These are phyloP conservation scores for Poronia punctata DNA, from an alignment of 495 filamentous ascomycete species.

Conservation along the genomic window DNA sequence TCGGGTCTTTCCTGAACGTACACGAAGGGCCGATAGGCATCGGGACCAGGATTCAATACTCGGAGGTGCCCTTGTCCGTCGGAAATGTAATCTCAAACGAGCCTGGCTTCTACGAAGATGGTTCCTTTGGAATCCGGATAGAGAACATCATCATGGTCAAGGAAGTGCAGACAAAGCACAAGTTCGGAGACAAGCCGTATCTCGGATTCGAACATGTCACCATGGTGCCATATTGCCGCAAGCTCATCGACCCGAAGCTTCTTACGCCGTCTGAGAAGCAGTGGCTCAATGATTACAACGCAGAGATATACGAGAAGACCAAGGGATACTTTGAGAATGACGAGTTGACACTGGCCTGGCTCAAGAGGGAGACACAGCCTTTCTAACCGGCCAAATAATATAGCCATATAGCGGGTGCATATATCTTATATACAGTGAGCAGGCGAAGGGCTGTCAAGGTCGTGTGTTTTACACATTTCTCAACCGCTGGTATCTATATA, in stretches of 20 bases:
- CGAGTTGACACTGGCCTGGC: constrained; percentile 64
- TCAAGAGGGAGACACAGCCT: constrained; percentile 73
- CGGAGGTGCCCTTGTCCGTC: constrained; percentile 80
- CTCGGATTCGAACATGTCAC: constrained; percentile 96
- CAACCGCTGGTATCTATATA: constrained; percentile 1
- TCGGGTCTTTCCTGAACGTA: constrained; percentile 88
- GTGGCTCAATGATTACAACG: constrained; percentile 85
- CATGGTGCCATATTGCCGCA: constrained; percentile 89
- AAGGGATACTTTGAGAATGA: constrained; percentile 71
- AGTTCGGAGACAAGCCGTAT: constrained; percentile 89
- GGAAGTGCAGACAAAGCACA: constrained; percentile 76
- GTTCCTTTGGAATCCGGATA: constrained; percentile 93
- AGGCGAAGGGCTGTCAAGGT: background rate
- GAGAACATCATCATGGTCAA: constrained; percentile 90
- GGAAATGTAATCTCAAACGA: constrained; percentile 95
- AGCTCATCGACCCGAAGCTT: constrained; percentile 70
- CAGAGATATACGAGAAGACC: constrained; percentile 76
- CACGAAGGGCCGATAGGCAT: constrained; percentile 98
- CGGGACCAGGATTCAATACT: constrained; percentile 82
- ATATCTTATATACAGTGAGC: constrained; percentile 3
- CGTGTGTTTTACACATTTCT: constrained; percentile 1
- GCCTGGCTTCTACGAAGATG: constrained; percentile 97
- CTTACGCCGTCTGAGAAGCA: constrained; percentile 69
- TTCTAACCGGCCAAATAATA: constrained; percentile 23
- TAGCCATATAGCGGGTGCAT: background rate